These are phyloP conservation scores for Tolypocladium tundrense DNA, from an alignment of 2,329 filamentous ascomycete species.

Conservation along the genomic window DNA sequence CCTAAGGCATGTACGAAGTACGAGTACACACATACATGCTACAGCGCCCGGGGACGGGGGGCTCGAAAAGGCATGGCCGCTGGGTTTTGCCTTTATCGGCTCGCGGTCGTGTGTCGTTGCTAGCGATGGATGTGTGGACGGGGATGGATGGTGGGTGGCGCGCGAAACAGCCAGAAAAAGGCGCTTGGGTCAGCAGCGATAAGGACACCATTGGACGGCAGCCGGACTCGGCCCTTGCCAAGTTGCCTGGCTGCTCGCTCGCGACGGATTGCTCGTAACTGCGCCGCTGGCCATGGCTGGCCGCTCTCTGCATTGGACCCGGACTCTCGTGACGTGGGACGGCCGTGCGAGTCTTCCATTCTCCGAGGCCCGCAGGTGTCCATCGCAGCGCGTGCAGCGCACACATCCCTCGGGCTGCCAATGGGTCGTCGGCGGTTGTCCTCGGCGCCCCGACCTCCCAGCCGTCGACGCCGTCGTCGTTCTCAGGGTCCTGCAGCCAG, in stretches of 20 bases:
- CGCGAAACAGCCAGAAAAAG: too few relatives aligned
- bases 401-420: not conserved
- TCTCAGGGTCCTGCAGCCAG: not conserved
- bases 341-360: not conserved
- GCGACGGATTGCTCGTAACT: not conserved
- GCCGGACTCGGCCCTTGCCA: not conserved
- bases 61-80: not conserved
- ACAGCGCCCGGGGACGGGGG: not conserved
- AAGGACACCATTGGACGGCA: not conserved
- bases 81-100: not conserved
- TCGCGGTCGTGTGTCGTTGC: not conserved
- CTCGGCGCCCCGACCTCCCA: too few relatives aligned
- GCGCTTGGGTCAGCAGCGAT: too few relatives aligned
- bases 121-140: not conserved
- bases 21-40: too few relatives aligned
- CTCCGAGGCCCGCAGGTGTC: not conserved
- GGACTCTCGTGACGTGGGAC: not conserved
- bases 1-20: too few relatives aligned
- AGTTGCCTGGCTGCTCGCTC: not conserved
- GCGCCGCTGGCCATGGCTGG: not conserved
- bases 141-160: not conserved
- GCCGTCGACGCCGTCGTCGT: not conserved
- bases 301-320: not conserved
- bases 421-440: not conserved
- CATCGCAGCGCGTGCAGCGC: not conserved